Conservation (phyloP, 306 rosid species). For the Sechiopsis laciniata region DNA sequence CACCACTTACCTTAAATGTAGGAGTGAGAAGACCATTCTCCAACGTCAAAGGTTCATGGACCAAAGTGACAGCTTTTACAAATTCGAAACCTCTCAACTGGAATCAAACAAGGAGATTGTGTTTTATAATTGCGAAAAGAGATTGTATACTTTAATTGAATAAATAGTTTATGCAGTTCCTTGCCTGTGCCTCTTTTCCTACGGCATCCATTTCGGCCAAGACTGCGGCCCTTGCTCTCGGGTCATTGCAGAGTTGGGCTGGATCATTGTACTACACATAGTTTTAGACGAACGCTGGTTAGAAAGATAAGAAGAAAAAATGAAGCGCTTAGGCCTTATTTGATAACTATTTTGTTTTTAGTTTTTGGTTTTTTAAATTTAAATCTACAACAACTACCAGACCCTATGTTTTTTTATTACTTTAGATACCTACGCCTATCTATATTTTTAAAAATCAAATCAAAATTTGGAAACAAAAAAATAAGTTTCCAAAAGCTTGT, state of each 20-base stretch:
- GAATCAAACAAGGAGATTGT: slow-evolving; percentile 21
- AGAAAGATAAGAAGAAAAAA: slow-evolving; percentile 8
- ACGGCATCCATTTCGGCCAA: slow-evolving; percentile 81
- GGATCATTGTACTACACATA: slow-evolving; percentile 53
- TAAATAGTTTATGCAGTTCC: slow-evolving; percentile 21
- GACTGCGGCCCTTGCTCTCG: slow-evolving; percentile 68
- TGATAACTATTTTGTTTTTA: too few relatives aligned
- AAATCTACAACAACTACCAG: too few relatives aligned
- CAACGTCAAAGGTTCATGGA: slow-evolving; percentile 64
- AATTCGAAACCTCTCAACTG: slow-evolving; percentile 97
- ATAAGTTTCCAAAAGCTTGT: too few relatives aligned
- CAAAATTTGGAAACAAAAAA: too few relatives aligned
- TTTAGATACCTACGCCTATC: too few relatives aligned
- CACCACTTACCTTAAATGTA: slow-evolving; percentile 73
- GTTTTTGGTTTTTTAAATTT: too few relatives aligned
- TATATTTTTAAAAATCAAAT: too few relatives aligned
- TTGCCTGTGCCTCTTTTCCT: slow-evolving; percentile 83
- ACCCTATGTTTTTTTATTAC: too few relatives aligned
- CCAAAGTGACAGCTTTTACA: slow-evolving; percentile 70
- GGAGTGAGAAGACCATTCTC: slow-evolving; percentile 94
- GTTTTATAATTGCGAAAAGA: background rate
- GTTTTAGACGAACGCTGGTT: slow-evolving; percentile 20
- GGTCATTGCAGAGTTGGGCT: slow-evolving; percentile 73
- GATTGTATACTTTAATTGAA: slow-evolving; percentile 11
- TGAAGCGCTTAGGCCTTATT: background rate